Evolutionary conservation across 768 basidiomycete genomes (phyloP).

Genomic region (Punctularia strigosozonata): DNA sequence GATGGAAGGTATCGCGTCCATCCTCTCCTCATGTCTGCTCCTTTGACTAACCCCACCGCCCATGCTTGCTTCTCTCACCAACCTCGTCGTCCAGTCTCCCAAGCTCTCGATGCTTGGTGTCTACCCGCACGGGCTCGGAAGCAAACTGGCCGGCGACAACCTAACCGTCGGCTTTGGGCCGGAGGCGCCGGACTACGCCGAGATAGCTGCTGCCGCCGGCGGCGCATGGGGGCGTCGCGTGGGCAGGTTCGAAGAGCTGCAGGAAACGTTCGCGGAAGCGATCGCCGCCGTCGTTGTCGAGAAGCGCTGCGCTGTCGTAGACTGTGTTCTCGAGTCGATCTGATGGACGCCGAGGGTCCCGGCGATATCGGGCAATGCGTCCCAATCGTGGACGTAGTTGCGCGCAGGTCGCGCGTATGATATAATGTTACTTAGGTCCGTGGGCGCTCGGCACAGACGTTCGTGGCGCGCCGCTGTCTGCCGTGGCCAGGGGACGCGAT

Average conservation of each 20-base stretch:
- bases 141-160: conserved; percentile 26
- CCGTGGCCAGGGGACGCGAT: too few relatives aligned
- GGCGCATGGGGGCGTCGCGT: conserved; percentile 46
- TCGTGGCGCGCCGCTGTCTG: too few relatives aligned
- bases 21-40: too few relatives aligned
- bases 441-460: too few relatives aligned
- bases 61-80: neutral
- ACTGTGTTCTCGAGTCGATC: conserved; percentile 40
- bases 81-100: conserved; percentile 30
- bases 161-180: conserved; percentile 60
- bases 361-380: too few relatives aligned
- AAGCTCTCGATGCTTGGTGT: conserved; percentile 53
- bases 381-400: too few relatives aligned
- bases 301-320: conserved; percentile 51
- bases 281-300: conserved; percentile 45
- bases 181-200: conserved; percentile 42
- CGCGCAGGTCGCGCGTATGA: too few relatives aligned
- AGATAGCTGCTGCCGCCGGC: conserved; percentile 57
- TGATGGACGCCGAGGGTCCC: conserved; percentile 11
- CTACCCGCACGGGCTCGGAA: conserved; percentile 46
- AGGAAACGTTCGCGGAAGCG: conserved; percentile 31
- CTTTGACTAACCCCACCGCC: neutral
- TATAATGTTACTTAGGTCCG: too few relatives aligned
- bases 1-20: conserved; percentile 38
- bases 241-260: conserved; percentile 17